Percentiles rank a stretch among this genome's conserved stretches.
phyloP scores from a whole-genome alignment of 2,329 filamentous ascomycete species.

The Apiospora koreana region DNA sequence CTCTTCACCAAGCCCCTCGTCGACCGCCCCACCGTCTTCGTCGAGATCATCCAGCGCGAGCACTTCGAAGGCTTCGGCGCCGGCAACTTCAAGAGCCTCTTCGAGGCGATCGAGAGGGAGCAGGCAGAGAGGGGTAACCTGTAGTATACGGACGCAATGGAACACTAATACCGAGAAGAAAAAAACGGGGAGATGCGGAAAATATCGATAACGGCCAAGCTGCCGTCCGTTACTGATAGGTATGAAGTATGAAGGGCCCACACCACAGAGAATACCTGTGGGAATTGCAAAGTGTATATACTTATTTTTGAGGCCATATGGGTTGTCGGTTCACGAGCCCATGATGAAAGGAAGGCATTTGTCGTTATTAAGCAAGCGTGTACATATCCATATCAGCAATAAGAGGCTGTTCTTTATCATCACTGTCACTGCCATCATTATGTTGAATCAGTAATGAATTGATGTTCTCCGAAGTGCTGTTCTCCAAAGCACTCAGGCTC shows the following conservation, averaged over 20 bases:
- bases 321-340: not conserved
- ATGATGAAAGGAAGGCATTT: not conserved
- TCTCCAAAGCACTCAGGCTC: not conserved
- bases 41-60: constrained; percentile 93
- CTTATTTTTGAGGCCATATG: not conserved
- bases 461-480: not conserved
- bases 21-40: constrained; percentile 92
- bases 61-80: constrained; percentile 91
- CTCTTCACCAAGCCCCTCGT: constrained; percentile 85
- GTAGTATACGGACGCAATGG: constrained; percentile 39
- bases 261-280: not conserved
- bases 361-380: not conserved
- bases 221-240: not conserved
- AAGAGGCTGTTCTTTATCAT: not conserved
- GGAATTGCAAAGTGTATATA: not conserved
- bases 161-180: no score
- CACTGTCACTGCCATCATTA: not conserved
- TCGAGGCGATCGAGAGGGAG: constrained; percentile 93
- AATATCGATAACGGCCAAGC: not conserved
- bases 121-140: constrained; percentile 85
- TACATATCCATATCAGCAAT: not conserved
- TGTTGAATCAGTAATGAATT: not conserved
- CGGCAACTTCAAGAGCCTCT: constrained; percentile 93
- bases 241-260: not conserved
- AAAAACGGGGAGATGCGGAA: not conserved